Evolutionary conservation across 1,139 yeast species (phyloP), one percentile per base, ranked within the genome.

Genomic region (Diutina sp.): DNA sequence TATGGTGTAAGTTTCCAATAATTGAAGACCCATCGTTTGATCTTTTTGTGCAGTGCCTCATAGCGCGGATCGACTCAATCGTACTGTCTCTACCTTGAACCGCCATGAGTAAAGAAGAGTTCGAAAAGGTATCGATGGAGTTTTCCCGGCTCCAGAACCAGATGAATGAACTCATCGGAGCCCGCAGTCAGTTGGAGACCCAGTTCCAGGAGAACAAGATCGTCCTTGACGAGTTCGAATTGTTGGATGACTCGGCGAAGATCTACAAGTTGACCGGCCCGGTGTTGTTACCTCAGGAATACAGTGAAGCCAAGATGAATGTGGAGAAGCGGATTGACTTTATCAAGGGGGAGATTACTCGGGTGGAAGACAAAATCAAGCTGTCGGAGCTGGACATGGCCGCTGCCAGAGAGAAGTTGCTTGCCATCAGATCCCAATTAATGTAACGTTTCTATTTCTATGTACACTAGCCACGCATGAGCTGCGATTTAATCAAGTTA

Each of bases 211-310:
- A 93, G 69, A 91, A 91, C 71, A 85, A 85, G 66, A 90, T 93
- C 56, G 99, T 93, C n/a, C 77, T 84, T 64, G 84, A 82, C 47
- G 98, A 93, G 69, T 87, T 93, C 65, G 80, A 77, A 25, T 69
- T 71, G 56, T 72, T 90, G 60, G 75, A 81, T 61, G 82, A 78
- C 55, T 73, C 71, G 50, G 78, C 95, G 18, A 87, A 87, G 63
- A 85, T 93, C 46, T 93, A 82, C 72, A 93, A 93, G 69, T 78
- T 91, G 61, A 87, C 93, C 25, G 99, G 99, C 0, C 96, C 97
- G 11, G 90, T 91, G 7, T 76, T 93, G 60, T 76, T 93, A 60
- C 97, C 97, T 2, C 97, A 91, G 66, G 96, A 90, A 57, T 81
- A 80, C 61, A 69, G 69, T 14, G 98, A 93, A 68, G 96, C 98